A percentile compares a stretch with the other conserved stretches of the same genome.
phyloP scores from a whole-genome alignment of 2,329 filamentous ascomycete species.

The Penicillium verrucosum region DNA sequence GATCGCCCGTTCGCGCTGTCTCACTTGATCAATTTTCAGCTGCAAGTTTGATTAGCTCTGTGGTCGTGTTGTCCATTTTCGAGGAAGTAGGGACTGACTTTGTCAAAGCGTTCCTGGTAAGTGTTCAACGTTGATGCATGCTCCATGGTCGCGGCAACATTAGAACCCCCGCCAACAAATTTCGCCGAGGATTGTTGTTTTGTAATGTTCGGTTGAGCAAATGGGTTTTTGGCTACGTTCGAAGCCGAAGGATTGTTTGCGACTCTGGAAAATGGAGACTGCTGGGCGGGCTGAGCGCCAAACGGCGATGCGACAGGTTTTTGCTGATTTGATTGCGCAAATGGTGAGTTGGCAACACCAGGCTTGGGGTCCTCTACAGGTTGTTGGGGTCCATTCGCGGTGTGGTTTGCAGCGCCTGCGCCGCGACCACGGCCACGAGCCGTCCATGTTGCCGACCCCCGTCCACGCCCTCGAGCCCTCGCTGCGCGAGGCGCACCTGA shows the following conservation, averaged over 20 bases:
- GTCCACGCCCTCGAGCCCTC: constrained; percentile 22
- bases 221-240: constrained; percentile 14
- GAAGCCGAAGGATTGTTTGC: constrained; percentile 14
- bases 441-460: constrained; percentile 14
- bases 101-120: constrained; percentile 38
- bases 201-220: neutral
- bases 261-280: constrained; percentile 22
- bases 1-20: constrained; percentile 52
- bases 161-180: constrained; percentile 7
- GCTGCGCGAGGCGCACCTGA: constrained; percentile 15
- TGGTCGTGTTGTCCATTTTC: neutral
- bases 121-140: constrained; percentile 21
- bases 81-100: constrained; percentile 25
- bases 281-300: constrained; percentile 13
- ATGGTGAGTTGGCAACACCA: constrained; percentile 21
- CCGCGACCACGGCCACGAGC: constrained; percentile 18
- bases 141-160: constrained; percentile 20
- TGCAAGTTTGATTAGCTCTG: constrained; percentile 22
- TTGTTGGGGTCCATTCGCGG: neutral
- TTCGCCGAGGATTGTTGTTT: constrained; percentile 9
- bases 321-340: constrained; percentile 25
- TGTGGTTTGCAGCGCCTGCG: constrained; percentile 18
- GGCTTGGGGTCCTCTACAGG: neutral
- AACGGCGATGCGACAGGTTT: constrained; percentile 15
- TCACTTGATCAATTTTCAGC: constrained; percentile 51